Conservation (phyloP, 2,329 filamentous ascomycete species). For the Boeremia exigua region DNA sequence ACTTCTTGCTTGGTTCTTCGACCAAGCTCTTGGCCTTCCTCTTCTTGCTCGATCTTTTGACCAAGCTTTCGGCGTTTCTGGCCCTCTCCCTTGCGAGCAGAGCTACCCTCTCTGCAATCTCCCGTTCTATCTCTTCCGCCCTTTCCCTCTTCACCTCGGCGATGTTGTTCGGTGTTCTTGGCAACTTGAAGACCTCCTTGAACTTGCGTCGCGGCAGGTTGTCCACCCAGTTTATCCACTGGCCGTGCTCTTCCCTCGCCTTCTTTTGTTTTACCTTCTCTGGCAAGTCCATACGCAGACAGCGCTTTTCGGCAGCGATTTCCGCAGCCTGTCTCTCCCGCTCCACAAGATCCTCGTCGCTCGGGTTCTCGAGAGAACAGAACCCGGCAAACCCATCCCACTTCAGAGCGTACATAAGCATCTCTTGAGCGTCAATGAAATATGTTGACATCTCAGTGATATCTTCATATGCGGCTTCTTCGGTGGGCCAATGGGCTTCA, state of each 20-base stretch:
- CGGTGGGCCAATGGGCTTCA: not conserved
- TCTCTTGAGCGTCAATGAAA: slow-evolving; percentile 2
- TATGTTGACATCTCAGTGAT: not conserved
- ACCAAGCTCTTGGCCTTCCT: not conserved
- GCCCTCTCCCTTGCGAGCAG: not conserved
- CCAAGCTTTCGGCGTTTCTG: not conserved
- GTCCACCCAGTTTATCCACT: not conserved
- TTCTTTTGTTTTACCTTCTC: not conserved
- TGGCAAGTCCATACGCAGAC: not conserved
- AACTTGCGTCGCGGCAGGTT: not conserved
- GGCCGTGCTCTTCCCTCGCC: not conserved
- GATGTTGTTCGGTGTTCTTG: not conserved
- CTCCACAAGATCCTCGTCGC: not conserved
- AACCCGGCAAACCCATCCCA: not conserved
- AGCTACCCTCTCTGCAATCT: not conserved
- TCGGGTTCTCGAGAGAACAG: not conserved
- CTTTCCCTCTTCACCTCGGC: not conserved
- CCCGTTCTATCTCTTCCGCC: not conserved
- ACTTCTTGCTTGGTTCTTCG: not conserved
- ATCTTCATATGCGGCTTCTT: not conserved
- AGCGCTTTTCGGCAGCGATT: not conserved
- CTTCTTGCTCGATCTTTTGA: not conserved
- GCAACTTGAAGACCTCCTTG: not conserved
- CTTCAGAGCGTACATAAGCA: not conserved
- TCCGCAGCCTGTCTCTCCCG: not conserved